Evolutionary conservation across 2,329 filamentous ascomycete species (phyloP).

Genomic region (Penicillium thymicola): DNA sequence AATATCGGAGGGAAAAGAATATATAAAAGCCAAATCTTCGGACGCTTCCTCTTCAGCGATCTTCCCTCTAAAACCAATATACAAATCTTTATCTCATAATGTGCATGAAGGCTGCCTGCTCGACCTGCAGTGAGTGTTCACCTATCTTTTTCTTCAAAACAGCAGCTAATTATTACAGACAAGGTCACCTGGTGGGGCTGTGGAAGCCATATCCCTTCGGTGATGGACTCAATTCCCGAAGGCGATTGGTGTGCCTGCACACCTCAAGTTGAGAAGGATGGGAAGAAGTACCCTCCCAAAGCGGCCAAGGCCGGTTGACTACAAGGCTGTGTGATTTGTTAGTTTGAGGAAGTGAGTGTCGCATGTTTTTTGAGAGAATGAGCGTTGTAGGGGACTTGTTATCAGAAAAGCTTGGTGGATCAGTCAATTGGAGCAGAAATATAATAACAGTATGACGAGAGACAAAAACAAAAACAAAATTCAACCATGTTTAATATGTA

Average conservation of each 20-base stretch:
- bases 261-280: constrained; percentile 60
- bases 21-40: constrained; percentile 18
- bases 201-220: constrained; percentile 58
- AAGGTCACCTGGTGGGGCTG: constrained; percentile 66
- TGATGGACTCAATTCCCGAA: constrained; percentile 59
- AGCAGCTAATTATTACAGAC: constrained; percentile 39
- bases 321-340: constrained; percentile 22
- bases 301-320: constrained; percentile 47
- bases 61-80: not conserved
- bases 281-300: constrained; percentile 64
- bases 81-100: constrained; percentile 42
- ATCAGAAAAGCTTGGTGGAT: not conserved
- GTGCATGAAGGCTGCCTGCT: constrained; percentile 64
- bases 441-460: not conserved
- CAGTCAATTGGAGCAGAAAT: not conserved
- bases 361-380: not conserved
- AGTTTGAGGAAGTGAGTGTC: not conserved
- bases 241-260: constrained; percentile 63
- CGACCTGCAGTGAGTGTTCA: constrained; percentile 57
- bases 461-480: not conserved
- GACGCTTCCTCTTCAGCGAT: not conserved
- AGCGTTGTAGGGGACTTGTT: not conserved
- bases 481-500: too few species aligned
- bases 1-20: constrained; percentile 16
- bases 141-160: not conserved